phyloP scores from a whole-genome alignment of 768 basidiomycete genomes.

The Boletellus sp. region DNA sequence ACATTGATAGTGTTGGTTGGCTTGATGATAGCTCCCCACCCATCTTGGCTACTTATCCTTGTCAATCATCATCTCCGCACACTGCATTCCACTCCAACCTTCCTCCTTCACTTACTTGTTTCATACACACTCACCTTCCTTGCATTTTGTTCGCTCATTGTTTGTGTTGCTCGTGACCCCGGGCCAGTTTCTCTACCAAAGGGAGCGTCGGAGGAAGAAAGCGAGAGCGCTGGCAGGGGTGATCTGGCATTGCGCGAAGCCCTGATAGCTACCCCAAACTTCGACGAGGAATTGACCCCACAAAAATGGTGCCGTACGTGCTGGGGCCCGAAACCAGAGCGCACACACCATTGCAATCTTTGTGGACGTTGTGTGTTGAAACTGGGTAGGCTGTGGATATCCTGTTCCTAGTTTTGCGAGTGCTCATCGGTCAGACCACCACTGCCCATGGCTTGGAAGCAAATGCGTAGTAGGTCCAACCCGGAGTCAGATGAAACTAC shows the following conservation, averaged over 20 bases:
- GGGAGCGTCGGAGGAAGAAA: conserved; percentile 20
- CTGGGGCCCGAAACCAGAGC: conserved; percentile 74
- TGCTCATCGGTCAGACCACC: conserved; percentile 57
- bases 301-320: conserved; percentile 77
- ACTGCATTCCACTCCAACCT: conserved; percentile 43
- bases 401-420: not conserved
- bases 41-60: conserved; percentile 65
- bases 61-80: conserved; percentile 63
- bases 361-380: conserved; percentile 81
- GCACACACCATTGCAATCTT: conserved; percentile 72
- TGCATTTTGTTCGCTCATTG: conserved; percentile 67
- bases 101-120: conserved; percentile 51
- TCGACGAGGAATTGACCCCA: conserved; percentile 54
- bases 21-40: conserved; percentile 69
- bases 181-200: conserved; percentile 47
- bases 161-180: conserved; percentile 71
- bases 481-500: not conserved
- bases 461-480: conserved; percentile 63
- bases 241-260: conserved; percentile 58
- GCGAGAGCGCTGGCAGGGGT: conserved; percentile 32
- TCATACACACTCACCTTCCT: conserved; percentile 67
- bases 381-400: conserved; percentile 56
- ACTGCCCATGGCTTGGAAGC: conserved; percentile 79
- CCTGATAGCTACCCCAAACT: conserved; percentile 45
- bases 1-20: conserved; percentile 41